Conservation (phyloP, 352 stramenopile species). For the Globisporangium nagaii region DNA sequence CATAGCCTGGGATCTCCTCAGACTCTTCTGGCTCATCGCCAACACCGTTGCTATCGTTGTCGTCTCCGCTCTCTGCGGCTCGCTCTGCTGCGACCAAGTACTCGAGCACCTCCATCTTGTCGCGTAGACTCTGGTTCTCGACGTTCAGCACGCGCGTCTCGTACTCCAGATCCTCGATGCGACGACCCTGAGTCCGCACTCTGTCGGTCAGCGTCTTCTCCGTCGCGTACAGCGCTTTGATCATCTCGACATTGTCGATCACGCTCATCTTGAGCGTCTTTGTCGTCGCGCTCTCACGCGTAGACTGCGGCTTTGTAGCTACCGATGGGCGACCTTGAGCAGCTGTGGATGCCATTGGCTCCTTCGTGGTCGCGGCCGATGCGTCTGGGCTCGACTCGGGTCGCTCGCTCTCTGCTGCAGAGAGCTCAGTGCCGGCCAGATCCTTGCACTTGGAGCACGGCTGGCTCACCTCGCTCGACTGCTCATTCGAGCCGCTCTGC, state of each 20-base stretch:
- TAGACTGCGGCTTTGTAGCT: background rate
- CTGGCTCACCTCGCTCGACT: background rate
- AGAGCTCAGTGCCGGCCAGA: background rate
- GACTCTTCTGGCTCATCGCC: slow-evolving; percentile 9
- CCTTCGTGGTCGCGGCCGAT: background rate
- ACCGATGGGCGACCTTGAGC: too few species aligned
- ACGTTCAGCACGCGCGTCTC: slow-evolving; percentile 41
- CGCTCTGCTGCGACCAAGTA: slow-evolving; percentile 27
- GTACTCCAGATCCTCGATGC: slow-evolving; percentile 22
- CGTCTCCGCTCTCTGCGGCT: background rate
- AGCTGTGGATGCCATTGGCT: background rate
- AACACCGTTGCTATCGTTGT: slow-evolving; percentile 1
- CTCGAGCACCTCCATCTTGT: slow-evolving; percentile 57
- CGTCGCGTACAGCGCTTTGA: slow-evolving; percentile 45
- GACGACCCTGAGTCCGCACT: slow-evolving; percentile 11
- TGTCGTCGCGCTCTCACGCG: slow-evolving; percentile 4
- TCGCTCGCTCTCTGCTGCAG: background rate
- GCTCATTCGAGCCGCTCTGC: background rate
- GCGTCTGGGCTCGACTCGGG: background rate
- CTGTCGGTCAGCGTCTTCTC: slow-evolving; percentile 32
- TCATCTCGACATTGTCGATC: slow-evolving; percentile 56
- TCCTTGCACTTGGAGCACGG: background rate
- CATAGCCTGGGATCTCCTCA: slow-evolving; percentile 34
- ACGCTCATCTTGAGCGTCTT: slow-evolving; percentile 39
- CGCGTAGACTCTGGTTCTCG: slow-evolving; percentile 48